Base-by-base conservation (phyloP, 2,329 filamentous ascomycete species). In the Anthostomella pinea region DNA sequence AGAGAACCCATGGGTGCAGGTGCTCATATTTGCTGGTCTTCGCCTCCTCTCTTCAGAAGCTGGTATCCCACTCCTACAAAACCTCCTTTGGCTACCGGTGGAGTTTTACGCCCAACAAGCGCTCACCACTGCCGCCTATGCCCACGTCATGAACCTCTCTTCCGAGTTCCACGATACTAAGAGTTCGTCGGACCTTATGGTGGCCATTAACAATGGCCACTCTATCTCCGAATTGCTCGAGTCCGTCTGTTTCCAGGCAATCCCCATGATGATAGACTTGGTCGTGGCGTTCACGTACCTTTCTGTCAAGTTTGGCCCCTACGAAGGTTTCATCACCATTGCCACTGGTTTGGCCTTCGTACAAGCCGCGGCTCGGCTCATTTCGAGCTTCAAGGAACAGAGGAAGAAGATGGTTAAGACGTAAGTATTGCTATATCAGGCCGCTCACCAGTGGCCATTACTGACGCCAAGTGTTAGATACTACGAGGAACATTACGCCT, bases 91-190 rank as follows among this genome's bases (percentile, higher is more conserved):
- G 70, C 64, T 77, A 19, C 76, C 75, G 1, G 72, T 80, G 35
- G 73, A 78, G 43, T 73, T 70, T 49, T 79, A 77, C 45, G 73
- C 75, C 1, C 68, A 70, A 21, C 72, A 74, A 31, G 67, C 73
- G 23, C 60, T 80, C 30, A 71, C 68, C 37, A 66, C 70, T 3
- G 75, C 73, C 4, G 73, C 75, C 3, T 79, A 75, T 51, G 74
- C 74, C 8, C 76, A 80, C 45, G 73, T 79, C 35, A 72, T 80
- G 63, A 71, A 74, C 38, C 68, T 80, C 6, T 79, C 77, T 2
- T 75, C 75, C 15, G 75, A 80, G 46, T 80, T 80, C 38, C 76
- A 80, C 49, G 75, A 80, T 49, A 72, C 73, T 14, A 76, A 79
- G 56, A 79, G 72, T 49, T 73, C 73, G 2, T 77, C 74, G 2